A percentile compares a stretch with the other conserved stretches of the same genome.
These are phyloP conservation scores for Saccharomycopsis schoenii DNA, from an alignment of 805 yeast genomes.

Conservation along the genomic window DNA sequence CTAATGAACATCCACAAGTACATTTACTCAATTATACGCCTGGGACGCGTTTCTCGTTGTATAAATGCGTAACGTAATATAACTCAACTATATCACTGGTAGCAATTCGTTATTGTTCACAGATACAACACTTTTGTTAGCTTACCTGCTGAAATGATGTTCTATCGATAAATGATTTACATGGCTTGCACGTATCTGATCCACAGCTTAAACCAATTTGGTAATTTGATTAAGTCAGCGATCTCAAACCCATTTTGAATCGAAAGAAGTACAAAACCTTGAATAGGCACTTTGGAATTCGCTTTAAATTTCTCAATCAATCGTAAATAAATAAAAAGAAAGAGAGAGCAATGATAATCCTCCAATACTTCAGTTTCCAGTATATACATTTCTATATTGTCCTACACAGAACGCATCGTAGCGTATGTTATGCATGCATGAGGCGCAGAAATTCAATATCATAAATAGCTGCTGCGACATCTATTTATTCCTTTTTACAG, in stretches of 20 bases:
- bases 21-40: no score
- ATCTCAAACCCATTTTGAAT: neutral
- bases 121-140: no score
- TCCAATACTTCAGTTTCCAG: neutral
- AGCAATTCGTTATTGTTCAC: no score
- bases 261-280: neutral
- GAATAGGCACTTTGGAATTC: neutral
- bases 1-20: no score
- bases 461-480: no score
- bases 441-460: neutral
- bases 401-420: neutral
- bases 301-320: neutral
- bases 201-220: neutral
- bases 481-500: no score
- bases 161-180: neutral
- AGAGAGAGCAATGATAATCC: neutral
- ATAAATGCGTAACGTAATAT: no score
- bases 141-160: no score
- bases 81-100: no score
- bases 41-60: no score
- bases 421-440: neutral
- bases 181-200: neutral
- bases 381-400: neutral
- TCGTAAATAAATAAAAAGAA: neutral
- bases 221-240: neutral